Conservation (phyloP, 2,329 filamentous ascomycete genomes). For the Neopestalotiopsis clavispora region DNA sequence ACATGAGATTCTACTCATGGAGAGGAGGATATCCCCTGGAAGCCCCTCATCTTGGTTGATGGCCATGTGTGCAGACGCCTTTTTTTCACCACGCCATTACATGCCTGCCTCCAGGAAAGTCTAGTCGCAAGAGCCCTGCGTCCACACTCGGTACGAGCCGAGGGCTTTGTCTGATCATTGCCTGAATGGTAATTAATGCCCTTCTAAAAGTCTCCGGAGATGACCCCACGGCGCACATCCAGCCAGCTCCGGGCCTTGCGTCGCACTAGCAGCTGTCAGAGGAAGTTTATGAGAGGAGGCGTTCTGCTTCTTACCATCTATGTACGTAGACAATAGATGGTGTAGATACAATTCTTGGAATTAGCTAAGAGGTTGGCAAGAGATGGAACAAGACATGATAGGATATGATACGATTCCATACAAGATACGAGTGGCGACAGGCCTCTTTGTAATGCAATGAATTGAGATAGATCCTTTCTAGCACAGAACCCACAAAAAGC, state of each 20-base stretch:
- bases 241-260: neutral
- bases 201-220: neutral
- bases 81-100: neutral
- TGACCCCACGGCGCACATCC: neutral
- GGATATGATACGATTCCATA: neutral
- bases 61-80: neutral
- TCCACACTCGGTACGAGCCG: constrained; percentile 8
- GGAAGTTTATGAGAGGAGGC: neutral
- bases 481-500: neutral
- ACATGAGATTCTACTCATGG: neutral
- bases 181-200: neutral
- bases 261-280: constrained; percentile 9
- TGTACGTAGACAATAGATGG: neutral
- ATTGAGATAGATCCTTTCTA: neutral
- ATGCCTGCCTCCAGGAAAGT: neutral
- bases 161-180: constrained; percentile 1
- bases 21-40: too few relatives aligned
- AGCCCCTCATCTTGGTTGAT: neutral
- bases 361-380: neutral
- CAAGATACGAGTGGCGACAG: neutral
- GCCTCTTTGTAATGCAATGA: neutral
- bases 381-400: too few relatives aligned
- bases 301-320: neutral
- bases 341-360: too few relatives aligned
- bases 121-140: neutral